A percentile compares a stretch with the other conserved stretches of the same genome.
These are phyloP conservation scores for Globisporangium rhizosaccharum DNA, from an alignment of 352 stramenopile species.

Conservation along the genomic window DNA sequence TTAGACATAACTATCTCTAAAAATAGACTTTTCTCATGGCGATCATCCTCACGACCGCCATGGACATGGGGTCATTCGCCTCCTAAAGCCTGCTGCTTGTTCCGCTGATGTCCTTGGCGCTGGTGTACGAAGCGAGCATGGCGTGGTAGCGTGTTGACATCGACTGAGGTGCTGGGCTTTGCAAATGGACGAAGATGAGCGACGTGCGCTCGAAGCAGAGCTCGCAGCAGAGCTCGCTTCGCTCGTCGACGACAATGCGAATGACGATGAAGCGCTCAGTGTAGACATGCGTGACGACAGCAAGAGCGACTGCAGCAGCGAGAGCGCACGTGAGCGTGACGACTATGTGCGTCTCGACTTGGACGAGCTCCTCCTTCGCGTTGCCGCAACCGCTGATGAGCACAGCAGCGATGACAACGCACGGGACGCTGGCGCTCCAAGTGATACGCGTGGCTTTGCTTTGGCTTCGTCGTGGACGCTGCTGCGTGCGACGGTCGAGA, in stretches of 20 bases:
- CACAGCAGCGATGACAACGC: not conserved
- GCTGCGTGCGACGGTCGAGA: conserved; percentile 31
- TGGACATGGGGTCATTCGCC: no score
- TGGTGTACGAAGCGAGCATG: no score
- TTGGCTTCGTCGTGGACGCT: conserved; percentile 19
- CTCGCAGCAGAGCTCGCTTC: conserved; percentile 31
- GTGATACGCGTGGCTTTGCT: no score
- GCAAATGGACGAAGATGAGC: conserved; percentile 35
- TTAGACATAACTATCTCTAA: no score
- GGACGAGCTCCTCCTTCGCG: conserved; percentile 17
- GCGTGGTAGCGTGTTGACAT: no score
- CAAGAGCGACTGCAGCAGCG: not conserved
- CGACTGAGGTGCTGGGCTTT: no score
- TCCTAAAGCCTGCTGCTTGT: no score
- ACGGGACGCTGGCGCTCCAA: no score
- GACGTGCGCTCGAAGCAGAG: conserved; percentile 36
- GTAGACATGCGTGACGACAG: not conserved
- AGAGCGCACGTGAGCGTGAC: not conserved
- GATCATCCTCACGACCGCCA: no score
- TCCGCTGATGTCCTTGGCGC: no score
- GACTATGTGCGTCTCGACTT: conserved; percentile 30
- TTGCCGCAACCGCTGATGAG: not conserved
- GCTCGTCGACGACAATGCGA: conserved; percentile 10
- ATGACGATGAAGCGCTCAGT: no score
- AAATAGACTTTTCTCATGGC: no score